These are phyloP conservation scores for Brachypodium distachyon DNA, from an alignment of 202 grass and related monocot genomes.

Conservation along the genomic window DNA sequence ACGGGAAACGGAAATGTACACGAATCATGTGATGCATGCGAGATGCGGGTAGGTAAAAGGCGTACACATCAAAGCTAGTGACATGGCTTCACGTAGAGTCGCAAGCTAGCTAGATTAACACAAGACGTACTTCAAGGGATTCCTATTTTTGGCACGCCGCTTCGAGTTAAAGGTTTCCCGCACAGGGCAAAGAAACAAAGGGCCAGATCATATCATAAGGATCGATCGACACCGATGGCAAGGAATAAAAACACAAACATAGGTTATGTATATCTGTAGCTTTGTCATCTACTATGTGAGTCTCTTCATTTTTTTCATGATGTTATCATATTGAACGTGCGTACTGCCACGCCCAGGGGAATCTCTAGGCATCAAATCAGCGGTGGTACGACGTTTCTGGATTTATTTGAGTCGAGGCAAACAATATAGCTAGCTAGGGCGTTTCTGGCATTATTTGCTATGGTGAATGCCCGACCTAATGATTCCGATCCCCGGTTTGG, in stretches of 20 bases:
- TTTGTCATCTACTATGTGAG: too few species aligned
- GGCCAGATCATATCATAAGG: neutral
- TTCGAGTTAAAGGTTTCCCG: neutral
- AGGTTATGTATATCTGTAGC: neutral
- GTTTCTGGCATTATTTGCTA: too few species aligned
- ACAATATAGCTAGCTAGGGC: too few species aligned
- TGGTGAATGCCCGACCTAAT: neutral
- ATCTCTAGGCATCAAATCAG: too few species aligned
- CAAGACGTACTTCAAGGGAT: neutral
- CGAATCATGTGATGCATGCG: neutral
- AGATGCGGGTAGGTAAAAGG: neutral
- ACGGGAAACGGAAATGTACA: neutral
- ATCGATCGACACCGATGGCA: neutral
- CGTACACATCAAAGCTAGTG: neutral
- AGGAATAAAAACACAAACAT: neutral
- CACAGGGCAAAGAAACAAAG: neutral
- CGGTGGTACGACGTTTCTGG: neutral
- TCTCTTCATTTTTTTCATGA: too few species aligned
- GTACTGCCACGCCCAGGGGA: too few species aligned
- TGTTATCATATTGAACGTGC: too few species aligned
- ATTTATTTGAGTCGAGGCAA: neutral
- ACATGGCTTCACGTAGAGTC: neutral
- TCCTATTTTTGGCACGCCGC: neutral
- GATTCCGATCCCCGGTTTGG: slow-evolving; percentile 4
- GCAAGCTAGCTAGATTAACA: neutral